Base-by-base conservation (phyloP, 192 early-diverging fungal species). In the Coemansia sp. region DNA sequence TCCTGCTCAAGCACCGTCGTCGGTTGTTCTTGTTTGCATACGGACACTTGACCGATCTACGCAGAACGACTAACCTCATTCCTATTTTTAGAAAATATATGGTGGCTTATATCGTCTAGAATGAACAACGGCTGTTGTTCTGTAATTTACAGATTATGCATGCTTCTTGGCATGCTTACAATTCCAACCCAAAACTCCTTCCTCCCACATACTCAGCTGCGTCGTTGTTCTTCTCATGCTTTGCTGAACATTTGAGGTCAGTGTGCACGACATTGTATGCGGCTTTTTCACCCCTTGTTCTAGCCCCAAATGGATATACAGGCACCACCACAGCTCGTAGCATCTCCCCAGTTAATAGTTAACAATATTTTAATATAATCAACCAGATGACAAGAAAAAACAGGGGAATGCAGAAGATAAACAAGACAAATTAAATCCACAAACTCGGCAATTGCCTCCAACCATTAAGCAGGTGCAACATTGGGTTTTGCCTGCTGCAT, bases 401-500 rank as follows among this genome's bases (percentile, higher is more conserved):
- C 1, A 32, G 4, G 32, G 32, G 32, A 32, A 32, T 32, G 32
- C 32, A 32, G 19, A 25, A 54, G 7, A 54, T 14, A 45, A 14
- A 45, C 8, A 20, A 20, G 44, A 45, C 44, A 54, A 54, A 53
- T 53, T 12, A 54, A 8, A 54, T 10, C 48, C 48, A 25, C 7
- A 8, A 25, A 14, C 51, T 59, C 32, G 32, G 32, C 32, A 32
- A 32, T 32, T 32, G 32, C 32, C 32, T 32, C 32, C 57, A 41
- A 40, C 25, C 25, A 22, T 55, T 72, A 72, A 43, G 70, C 70
- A 11, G 65, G 37, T 7, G 65, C 75, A 7, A 41, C 66, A 16
- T 48, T 59, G 14, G 76, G 65, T 53, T 84, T 68, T 56, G 55
- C 46, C 55, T 78, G 76, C 44, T 70, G 65, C 55, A 63, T 69